These are phyloP conservation scores for Raphanus raphanistrum DNA, from an alignment of 345 rosid genomes.

Conservation along the genomic window DNA sequence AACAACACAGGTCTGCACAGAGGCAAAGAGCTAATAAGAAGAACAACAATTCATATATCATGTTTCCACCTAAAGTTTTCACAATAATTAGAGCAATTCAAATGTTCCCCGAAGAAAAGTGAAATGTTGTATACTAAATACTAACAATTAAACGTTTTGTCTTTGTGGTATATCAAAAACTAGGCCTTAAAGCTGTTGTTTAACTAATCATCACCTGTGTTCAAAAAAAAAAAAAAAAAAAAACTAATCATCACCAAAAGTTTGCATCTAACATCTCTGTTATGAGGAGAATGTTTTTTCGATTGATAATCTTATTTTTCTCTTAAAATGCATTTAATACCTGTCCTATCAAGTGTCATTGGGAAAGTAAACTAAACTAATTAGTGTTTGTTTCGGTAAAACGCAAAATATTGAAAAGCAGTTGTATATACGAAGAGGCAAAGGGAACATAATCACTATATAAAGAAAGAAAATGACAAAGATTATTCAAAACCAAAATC, in stretches of 20 bases:
- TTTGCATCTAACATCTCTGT: background rate
- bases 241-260: background rate
- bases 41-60: background rate
- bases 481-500: background rate
- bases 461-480: background rate
- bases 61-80: background rate
- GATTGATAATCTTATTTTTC: too few species aligned
- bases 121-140: background rate
- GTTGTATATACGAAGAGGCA: background rate
- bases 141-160: background rate
- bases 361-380: background rate
- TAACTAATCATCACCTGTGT: background rate
- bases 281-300: too few species aligned
- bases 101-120: background rate
- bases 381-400: background rate
- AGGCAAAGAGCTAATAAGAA: background rate
- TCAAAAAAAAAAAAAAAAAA: too few species aligned
- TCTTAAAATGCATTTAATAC: too few species aligned
- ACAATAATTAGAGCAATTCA: background rate
- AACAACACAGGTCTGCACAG: background rate
- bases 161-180: background rate
- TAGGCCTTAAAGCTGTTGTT: background rate
- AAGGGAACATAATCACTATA: background rate
- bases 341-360: background rate
- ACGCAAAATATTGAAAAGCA: background rate